Evolutionary conservation across 169 alveolate species (phyloP).

Genomic region (Cryptosporidium ryanae): DNA sequence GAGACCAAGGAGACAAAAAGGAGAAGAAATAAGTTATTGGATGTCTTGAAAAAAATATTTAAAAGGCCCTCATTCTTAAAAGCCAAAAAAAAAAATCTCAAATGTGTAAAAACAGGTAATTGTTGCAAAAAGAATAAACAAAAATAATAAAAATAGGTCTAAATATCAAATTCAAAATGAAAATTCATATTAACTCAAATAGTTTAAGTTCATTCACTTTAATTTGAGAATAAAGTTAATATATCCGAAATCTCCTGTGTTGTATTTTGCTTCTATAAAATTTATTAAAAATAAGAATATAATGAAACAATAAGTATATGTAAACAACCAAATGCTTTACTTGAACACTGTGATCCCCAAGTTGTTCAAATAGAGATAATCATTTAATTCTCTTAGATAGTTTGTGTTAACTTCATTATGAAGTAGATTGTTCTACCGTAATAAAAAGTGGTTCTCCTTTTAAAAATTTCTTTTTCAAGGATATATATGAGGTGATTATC

Average conservation of each 20-base stretch:
- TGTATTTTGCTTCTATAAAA: too few species aligned
- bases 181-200: too few species aligned
- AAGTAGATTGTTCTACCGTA: conserved; percentile 20
- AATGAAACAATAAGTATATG: too few species aligned
- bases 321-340: neutral
- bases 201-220: too few species aligned
- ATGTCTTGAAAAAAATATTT: conserved; percentile 12
- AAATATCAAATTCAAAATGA: too few species aligned
- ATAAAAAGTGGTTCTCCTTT: conserved; percentile 56
- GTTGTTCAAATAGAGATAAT: conserved; percentile 20
- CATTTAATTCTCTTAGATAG: neutral
- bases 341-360: conserved; percentile 71
- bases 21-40: conserved; percentile 5
- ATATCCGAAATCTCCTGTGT: too few species aligned
- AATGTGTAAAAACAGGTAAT: too few species aligned
- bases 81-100: conserved; percentile 11
- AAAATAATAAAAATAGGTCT: too few species aligned
- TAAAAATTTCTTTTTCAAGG: conserved; percentile 28
- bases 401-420: neutral
- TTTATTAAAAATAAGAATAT: too few species aligned
- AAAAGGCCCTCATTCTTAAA: conserved; percentile 33
- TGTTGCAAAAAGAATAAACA: too few species aligned
- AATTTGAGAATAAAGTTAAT: too few species aligned
- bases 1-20: neutral
- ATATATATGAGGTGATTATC: conserved; percentile 38